These are phyloP conservation scores for Salix dunnii DNA, from an alignment of 345 rosid species.

Conservation along the genomic window DNA sequence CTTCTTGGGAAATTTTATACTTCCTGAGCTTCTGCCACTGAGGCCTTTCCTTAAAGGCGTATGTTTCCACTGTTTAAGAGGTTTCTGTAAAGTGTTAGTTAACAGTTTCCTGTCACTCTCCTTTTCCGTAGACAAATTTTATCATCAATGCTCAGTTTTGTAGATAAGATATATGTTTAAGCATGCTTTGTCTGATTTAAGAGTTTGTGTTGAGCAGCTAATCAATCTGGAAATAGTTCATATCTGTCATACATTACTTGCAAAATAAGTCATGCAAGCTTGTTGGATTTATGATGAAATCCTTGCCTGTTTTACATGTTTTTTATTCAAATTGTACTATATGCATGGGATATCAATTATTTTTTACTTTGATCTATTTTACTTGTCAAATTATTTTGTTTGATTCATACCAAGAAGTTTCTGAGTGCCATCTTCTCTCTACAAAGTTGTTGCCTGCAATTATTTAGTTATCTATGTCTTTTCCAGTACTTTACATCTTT, in stretches of 20 bases:
- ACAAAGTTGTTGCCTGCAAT: conserved; percentile 6
- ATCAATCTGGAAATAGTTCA: neutral
- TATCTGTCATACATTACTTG: neutral
- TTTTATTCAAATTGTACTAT: neutral
- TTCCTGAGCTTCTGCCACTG: too few species aligned
- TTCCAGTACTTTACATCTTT: neutral
- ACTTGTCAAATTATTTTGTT: conserved; percentile 5
- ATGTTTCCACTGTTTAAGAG: neutral
- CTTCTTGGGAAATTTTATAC: too few species aligned
- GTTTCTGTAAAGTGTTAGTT: neutral
- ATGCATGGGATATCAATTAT: neutral
- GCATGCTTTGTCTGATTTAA: too few species aligned
- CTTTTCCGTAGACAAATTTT: too few species aligned
- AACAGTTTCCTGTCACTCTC: neutral
- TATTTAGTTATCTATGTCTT: conserved; percentile 7
- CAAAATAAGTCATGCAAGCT: too few species aligned
- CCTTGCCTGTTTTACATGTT: neutral
- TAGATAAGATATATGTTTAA: too few species aligned
- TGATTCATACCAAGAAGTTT: neutral
- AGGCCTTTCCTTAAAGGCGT: too few species aligned
- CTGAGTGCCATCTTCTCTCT: neutral
- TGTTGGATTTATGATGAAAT: too few species aligned
- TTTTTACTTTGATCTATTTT: neutral
- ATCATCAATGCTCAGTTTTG: neutral
- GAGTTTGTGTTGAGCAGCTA: neutral